Percentiles rank a stretch among this genome's conserved stretches.
phyloP scores from a whole-genome alignment of 257 asterid species.

The Buddleja alternifolia region DNA sequence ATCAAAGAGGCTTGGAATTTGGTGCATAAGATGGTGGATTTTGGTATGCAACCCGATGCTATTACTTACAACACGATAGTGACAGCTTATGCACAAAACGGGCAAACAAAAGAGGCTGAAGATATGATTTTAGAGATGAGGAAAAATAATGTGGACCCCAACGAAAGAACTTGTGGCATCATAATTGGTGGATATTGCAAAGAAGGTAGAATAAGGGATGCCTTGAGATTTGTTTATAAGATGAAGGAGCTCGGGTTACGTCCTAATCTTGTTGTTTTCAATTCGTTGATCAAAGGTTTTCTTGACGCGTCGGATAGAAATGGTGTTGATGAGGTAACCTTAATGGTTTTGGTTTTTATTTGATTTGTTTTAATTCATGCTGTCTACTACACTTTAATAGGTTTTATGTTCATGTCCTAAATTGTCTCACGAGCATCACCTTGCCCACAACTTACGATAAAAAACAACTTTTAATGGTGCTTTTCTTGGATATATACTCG shows the following conservation, averaged over 20 bases:
- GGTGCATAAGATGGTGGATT: slow-evolving; percentile 53
- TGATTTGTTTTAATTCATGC: slow-evolving; percentile 14
- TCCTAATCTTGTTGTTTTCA: slow-evolving; percentile 61
- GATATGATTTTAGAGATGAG: slow-evolving; percentile 59
- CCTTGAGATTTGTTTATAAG: slow-evolving; percentile 58
- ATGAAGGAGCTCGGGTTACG: slow-evolving; percentile 59
- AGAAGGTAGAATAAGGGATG: slow-evolving; percentile 63
- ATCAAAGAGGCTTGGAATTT: slow-evolving; percentile 55
- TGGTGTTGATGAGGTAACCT: slow-evolving; percentile 66
- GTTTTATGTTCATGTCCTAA: neutral
- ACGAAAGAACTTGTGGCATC: slow-evolving; percentile 69
- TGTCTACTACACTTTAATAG: neutral
- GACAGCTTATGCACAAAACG: slow-evolving; percentile 54
- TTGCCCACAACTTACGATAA: neutral
- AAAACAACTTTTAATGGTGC: neutral
- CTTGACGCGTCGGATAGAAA: slow-evolving; percentile 52
- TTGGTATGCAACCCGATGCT: slow-evolving; percentile 58
- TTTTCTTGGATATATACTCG: neutral
- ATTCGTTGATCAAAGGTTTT: slow-evolving; percentile 70
- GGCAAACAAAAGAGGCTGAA: slow-evolving; percentile 55
- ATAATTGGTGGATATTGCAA: slow-evolving; percentile 67
- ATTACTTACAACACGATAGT: slow-evolving; percentile 67
- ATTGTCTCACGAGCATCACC: neutral
- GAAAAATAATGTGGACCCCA: slow-evolving; percentile 55
- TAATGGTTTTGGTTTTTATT: neutral